Percentiles rank a stretch among this genome's conserved stretches.
Conservation (phyloP, 352 stramenopile genomes). For the Aphanomyces euteiches region DNA sequence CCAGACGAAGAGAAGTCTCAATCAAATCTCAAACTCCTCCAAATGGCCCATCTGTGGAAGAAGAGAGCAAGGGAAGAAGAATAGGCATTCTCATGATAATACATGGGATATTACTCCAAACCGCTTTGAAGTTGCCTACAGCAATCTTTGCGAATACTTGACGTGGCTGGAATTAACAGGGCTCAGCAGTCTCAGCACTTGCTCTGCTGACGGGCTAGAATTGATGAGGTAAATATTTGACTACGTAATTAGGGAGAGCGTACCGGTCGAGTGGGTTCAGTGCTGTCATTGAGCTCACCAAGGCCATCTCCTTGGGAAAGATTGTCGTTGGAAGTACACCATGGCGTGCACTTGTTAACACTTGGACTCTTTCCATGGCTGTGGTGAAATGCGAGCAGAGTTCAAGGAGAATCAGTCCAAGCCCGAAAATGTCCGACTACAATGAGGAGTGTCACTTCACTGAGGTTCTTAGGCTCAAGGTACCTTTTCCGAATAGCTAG, state of each 20-base stretch:
- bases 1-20: slow-evolving; percentile 95
- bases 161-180: neutral
- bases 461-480: neutral
- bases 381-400: slow-evolving; percentile 76
- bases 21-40: slow-evolving; percentile 95
- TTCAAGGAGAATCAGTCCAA: slow-evolving; percentile 81
- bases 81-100: neutral
- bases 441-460: slow-evolving; percentile 58
- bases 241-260: neutral
- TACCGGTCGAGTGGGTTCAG: slow-evolving; percentile 60
- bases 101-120: neutral
- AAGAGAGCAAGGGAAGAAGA: slow-evolving; percentile 39
- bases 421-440: slow-evolving; percentile 82
- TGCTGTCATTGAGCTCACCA: slow-evolving; percentile 75
- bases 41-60: slow-evolving; percentile 97
- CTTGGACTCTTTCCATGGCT: slow-evolving; percentile 84
- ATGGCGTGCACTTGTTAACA: slow-evolving; percentile 70
- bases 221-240: neutral
- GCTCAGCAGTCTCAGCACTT: slow-evolving; percentile 6
- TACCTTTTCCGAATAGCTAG: slow-evolving; percentile 52
- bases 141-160: too few species aligned
- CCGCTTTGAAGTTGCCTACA: too few species aligned
- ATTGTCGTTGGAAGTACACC: slow-evolving; percentile 70
- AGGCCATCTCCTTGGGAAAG: slow-evolving; percentile 64
- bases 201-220: slow-evolving; percentile 3